Conservation (phyloP, 1,139 yeast genomes). For the Pichia norvegensis region DNA sequence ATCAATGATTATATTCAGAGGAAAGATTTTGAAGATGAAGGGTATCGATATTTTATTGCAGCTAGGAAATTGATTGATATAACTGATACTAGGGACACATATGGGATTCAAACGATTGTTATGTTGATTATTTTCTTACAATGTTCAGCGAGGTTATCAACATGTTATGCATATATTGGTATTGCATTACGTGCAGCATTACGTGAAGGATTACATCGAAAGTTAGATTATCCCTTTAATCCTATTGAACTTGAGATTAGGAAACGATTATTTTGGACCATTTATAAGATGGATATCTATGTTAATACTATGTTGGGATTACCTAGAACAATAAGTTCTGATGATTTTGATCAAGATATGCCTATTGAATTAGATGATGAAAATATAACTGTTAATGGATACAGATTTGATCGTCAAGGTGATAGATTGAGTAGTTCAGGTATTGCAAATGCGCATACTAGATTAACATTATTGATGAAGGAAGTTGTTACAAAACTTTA, state of each 20-base stretch:
- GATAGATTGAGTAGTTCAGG: conserved; percentile 60
- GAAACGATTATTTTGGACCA: conserved; percentile 79
- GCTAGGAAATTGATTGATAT: conserved; percentile 72
- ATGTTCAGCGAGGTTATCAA: conserved; percentile 82
- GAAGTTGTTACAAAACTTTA: conserved; percentile 49
- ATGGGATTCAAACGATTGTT: conserved; percentile 65
- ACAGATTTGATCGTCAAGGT: conserved; percentile 34
- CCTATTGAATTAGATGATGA: conserved; percentile 87
- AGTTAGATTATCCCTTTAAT: conserved; percentile 56
- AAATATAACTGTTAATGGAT: conserved; percentile 61
- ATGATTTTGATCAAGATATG: conserved; percentile 82
- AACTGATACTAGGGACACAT: conserved; percentile 53
- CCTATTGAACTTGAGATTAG: conserved; percentile 84
- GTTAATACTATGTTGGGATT: conserved; percentile 84
- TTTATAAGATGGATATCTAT: conserved; percentile 86
- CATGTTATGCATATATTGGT: conserved; percentile 91
- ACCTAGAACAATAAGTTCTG: conserved; percentile 68
- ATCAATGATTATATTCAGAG: conserved; percentile 28
- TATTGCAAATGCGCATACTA: conserved; percentile 82
- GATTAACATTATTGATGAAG: conserved; percentile 52
- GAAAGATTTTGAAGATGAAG: conserved; percentile 59
- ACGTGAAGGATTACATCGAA: conserved; percentile 82
- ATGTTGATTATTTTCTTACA: conserved; percentile 73
- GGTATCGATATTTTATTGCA: conserved; percentile 74
- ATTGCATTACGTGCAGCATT: conserved; percentile 81